These are phyloP conservation scores for Salix brachista DNA, from an alignment of 345 rosid genomes.

Conservation along the genomic window DNA sequence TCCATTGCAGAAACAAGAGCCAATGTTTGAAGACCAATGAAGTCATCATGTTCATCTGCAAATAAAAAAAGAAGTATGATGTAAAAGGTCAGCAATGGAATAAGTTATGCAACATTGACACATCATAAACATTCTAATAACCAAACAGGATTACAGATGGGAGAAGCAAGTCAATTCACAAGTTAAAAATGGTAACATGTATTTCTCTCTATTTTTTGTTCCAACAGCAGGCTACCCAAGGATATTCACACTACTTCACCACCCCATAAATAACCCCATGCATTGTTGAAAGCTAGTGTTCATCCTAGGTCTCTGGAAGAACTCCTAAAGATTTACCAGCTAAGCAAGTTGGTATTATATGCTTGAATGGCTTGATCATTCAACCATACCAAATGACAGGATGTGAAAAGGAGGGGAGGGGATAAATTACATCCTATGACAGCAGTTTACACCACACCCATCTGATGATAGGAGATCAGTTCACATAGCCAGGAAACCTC, in stretches of 20 bases:
- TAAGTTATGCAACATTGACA: not conserved
- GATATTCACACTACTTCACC: not conserved
- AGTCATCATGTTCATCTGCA: constrained; percentile 25
- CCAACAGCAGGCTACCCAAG: not conserved
- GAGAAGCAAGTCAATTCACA: not conserved
- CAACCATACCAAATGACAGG: not conserved
- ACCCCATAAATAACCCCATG: not conserved
- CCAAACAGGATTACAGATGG: not conserved
- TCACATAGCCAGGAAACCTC: not conserved
- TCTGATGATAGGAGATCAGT: not conserved
- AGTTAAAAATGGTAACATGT: not conserved
- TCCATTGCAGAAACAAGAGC: constrained; percentile 26
- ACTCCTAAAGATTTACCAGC: not conserved
- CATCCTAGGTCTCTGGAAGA: not conserved
- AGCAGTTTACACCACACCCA: not conserved
- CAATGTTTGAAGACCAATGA: constrained; percentile 26
- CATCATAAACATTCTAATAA: not conserved
- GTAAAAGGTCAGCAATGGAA: not conserved
- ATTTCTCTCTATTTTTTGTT: not conserved
- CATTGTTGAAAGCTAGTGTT: not conserved
- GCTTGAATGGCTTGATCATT: not conserved
- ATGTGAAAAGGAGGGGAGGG: not conserved
- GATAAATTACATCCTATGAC: not conserved
- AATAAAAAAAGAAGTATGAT: not conserved
- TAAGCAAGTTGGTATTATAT: not conserved